Evolutionary conservation across 768 basidiomycete species (phyloP).

Genomic region (Leccinum imitatum): DNA sequence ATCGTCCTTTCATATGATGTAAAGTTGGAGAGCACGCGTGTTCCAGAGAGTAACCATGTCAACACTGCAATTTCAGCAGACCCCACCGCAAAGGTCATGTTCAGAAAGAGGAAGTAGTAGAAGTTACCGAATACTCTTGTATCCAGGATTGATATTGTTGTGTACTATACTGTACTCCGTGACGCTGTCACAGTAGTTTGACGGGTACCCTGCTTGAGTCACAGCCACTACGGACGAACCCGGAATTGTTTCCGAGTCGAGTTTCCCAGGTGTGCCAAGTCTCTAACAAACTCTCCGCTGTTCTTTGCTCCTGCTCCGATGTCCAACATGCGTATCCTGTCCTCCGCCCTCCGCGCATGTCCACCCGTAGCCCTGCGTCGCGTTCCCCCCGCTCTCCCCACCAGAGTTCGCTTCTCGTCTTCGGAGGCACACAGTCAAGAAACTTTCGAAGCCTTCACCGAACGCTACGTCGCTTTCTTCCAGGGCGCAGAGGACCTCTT

Average conservation of each 20-base stretch:
- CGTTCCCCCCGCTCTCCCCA: conserved; percentile 44
- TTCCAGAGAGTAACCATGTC: neutral
- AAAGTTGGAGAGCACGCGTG: neutral
- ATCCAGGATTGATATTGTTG: neutral
- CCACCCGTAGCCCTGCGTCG: conserved; percentile 44
- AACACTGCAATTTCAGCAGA: neutral
- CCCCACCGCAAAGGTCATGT: neutral
- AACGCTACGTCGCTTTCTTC: conserved; percentile 94
- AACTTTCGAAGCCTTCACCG: conserved; percentile 91
- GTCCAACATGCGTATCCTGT: conserved; percentile 56
- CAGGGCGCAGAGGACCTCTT: conserved; percentile 91
- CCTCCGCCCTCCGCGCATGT: conserved; percentile 64
- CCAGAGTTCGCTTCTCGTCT: conserved; percentile 34
- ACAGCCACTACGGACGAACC: conserved; percentile 23
- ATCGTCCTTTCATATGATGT: neutral
- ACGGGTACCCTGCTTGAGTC: neutral
- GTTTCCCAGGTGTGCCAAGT: conserved; percentile 11
- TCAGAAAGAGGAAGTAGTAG: neutral
- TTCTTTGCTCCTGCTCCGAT: conserved; percentile 4
- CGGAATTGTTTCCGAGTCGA: conserved; percentile 11
- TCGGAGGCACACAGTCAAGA: conserved; percentile 78
- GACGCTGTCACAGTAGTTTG: neutral
- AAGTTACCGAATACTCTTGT: neutral
- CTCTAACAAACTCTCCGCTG: neutral
- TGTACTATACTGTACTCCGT: too few species aligned